phyloP scores from a whole-genome alignment of 2,329 filamentous ascomycete genomes.

The Penicillium crustosum region DNA sequence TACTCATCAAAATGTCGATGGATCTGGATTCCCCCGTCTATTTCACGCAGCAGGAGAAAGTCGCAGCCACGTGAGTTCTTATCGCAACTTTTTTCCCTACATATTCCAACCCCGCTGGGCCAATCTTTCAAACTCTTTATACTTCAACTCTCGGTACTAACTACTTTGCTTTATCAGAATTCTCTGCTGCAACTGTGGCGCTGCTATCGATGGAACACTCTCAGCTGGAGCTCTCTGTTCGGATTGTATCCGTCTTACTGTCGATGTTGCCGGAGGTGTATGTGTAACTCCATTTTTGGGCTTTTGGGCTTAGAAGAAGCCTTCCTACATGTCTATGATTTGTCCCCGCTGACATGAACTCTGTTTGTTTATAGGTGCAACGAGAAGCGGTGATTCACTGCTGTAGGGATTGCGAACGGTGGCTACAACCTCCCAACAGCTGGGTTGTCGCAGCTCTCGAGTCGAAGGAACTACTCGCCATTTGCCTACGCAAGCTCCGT shows the following conservation, averaged over 20 bases:
- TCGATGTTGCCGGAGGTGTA: constrained; percentile 84
- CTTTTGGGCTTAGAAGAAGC: not conserved
- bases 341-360: not conserved
- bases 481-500: constrained; percentile 85
- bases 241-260: constrained; percentile 91
- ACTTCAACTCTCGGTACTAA: not conserved
- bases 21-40: constrained; percentile 58
- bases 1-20: constrained; percentile 46
- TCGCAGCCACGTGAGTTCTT: constrained; percentile 55
- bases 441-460: constrained; percentile 86
- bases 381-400: constrained; percentile 86
- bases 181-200: constrained; percentile 96
- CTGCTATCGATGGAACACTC: constrained; percentile 87
- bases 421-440: constrained; percentile 79
- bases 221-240: constrained; percentile 86
- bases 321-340: not conserved
- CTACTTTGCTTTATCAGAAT: constrained; percentile 60
- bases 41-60: constrained; percentile 44
- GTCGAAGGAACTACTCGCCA: constrained; percentile 85
- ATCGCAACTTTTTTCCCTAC: constrained; percentile 11
- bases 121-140: not conserved
- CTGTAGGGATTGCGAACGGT: constrained; percentile 92
- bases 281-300: not conserved
- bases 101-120: not conserved
- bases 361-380: constrained; percentile 53